Base-by-base conservation (phyloP, 495 filamentous ascomycete genomes). In the Penicillium dipodomyicola region DNA sequence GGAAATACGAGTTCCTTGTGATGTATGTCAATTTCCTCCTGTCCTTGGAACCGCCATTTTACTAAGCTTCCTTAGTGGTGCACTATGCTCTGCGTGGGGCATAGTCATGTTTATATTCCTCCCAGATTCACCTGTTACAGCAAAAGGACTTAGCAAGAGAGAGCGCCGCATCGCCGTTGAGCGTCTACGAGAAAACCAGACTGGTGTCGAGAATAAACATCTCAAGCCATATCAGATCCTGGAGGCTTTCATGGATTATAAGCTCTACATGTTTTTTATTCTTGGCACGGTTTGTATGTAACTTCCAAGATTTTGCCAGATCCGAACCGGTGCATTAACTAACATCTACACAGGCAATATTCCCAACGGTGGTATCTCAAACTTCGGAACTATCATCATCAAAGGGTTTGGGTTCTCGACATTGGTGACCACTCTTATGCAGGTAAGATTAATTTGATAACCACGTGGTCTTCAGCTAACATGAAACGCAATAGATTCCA, bases 121-220 rank as follows among this genome's bases (percentile, higher is more conserved):
- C 56, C 84, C 85, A 0, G 84, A 86, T 60, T 83, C 83, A 2
- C 84, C 84, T 0, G 80, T 87, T 64, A 80, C 79, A 0, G 83
- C 85, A 5, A 80, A 76, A 35, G 84, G 84, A 40, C 79, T 87
- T 27, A 80, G 54, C 30, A 72, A 79, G 44, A 73, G 77, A 52
- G 78, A 87, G 60, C 82, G 84, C 49, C 72, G 72, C 22, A 69
- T 87, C 49, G 83, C 84, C 43, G 75, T 87, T 11, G 79, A 84
- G 57, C 75, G 84, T 14, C 68, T 87, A 10, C 72, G 82, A 23
- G 74, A 77, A 12, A 86, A 88, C 50, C 82, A 85, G 58, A 87
- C 84, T 0, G 85, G 85, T 42, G 74, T 87, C n/a, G 84, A 87
- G 71, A 87, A 86, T 54, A 81, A 83, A 46, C 72, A 78, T 53